A percentile compares a stretch with the other conserved stretches of the same genome.
phyloP scores from a whole-genome alignment of 768 basidiomycete genomes.

The Hericium coralloides region DNA sequence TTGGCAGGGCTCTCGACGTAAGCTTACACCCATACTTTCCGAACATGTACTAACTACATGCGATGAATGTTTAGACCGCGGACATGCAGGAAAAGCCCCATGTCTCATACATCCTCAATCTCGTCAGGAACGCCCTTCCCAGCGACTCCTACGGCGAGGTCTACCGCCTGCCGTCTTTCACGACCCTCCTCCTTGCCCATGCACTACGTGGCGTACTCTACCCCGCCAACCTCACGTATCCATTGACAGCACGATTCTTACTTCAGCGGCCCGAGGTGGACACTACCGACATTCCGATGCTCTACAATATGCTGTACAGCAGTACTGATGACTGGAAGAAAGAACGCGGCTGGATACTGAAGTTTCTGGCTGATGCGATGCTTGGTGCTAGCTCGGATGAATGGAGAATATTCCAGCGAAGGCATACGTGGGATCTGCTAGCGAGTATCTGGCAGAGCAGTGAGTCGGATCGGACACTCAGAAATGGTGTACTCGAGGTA shows the following conservation, averaged over 20 bases:
- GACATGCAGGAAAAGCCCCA: conserved; percentile 76
- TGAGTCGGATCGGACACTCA: conserved; percentile 38
- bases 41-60: neutral
- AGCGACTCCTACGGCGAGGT: conserved; percentile 30
- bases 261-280: conserved; percentile 84
- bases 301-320: conserved; percentile 84
- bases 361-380: conserved; percentile 78
- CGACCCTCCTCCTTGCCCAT: conserved; percentile 76
- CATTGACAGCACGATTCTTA: conserved; percentile 77
- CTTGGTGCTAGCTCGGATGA: conserved; percentile 47
- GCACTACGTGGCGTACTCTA: conserved; percentile 77
- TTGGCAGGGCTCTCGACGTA: conserved; percentile 60
- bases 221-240: conserved; percentile 84
- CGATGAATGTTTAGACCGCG: conserved; percentile 34
- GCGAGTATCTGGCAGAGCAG: conserved; percentile 75
- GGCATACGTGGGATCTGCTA: conserved; percentile 85
- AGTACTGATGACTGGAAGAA: conserved; percentile 72
- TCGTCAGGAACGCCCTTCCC: conserved; percentile 51
- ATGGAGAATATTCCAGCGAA: conserved; percentile 70
- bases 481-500: conserved; percentile 62
- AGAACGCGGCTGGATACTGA: conserved; percentile 84
- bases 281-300: conserved; percentile 76
- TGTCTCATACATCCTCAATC: conserved; percentile 57
- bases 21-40: conserved; percentile 14
- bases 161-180: conserved; percentile 63